A percentile compares a stretch with the other conserved stretches of the same genome.
Conservation (phyloP, 345 rosid species). For the Ricinus communis region DNA sequence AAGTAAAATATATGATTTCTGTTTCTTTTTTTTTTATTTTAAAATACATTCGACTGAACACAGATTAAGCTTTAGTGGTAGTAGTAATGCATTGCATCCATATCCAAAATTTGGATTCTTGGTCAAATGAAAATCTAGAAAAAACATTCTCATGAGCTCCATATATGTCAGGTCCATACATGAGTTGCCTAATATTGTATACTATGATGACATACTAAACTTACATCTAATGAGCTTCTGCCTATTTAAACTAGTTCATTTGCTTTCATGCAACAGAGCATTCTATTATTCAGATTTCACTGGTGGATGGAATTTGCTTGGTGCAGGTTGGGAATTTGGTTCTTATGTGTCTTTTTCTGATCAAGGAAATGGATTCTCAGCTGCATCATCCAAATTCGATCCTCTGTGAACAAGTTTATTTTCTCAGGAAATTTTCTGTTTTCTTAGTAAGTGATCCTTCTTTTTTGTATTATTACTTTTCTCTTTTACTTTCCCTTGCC, state of each 20-base stretch:
- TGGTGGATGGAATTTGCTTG: conserved; percentile 14
- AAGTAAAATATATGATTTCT: too few species aligned
- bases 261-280: neutral
- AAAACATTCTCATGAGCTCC: neutral
- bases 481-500: neutral
- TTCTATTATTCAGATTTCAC: neutral
- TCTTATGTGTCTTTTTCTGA: neutral
- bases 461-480: neutral
- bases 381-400: neutral
- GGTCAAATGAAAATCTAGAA: neutral
- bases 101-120: neutral
- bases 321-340: conserved; percentile 13
- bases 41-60: too few species aligned
- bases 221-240: neutral
- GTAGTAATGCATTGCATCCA: neutral
- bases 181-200: neutral
- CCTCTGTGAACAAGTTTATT: neutral
- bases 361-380: conserved; percentile 11
- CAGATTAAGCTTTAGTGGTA: neutral
- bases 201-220: neutral
- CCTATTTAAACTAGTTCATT: neutral
- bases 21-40: too few species aligned
- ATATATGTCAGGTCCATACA: neutral
- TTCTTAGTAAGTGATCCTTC: neutral
- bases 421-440: neutral